Evolutionary conservation across 2,329 filamentous ascomycete genomes (phyloP), one percentile per base, ranked within the genome.

Genomic region (Talaromyces sp.): DNA sequence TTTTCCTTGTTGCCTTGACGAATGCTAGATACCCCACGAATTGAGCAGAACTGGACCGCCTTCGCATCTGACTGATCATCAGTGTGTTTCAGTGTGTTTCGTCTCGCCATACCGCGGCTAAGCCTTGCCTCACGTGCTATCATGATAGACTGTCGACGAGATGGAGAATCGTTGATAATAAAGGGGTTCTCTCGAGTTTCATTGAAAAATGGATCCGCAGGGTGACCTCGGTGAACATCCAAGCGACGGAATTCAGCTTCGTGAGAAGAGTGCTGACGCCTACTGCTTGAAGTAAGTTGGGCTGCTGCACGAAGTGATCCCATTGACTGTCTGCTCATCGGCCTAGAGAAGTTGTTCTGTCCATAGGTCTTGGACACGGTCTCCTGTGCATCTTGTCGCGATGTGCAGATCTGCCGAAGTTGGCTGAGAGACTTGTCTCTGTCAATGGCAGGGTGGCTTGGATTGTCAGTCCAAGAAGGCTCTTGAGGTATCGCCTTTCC

Each of bases 301-400:
- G 52, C n/a, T 19, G 39, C 17, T 21, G 15, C 39, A 39, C 17
- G 55, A 37, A 59, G 41, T 33, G 43, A 61, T 63, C 33, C 59
- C 59, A 67, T 72, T 1, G 71, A 71, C 35, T 70, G 65, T 31
- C 69, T 69, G 58, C 66, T 67, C 48, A 74, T 70, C 0, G 72
- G 72, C 15, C 72, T 68, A 7, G 72, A 74, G 57, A 73, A 75
- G 43, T 74, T 75, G 58, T 60, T 71, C 15, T 58, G 65, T 17
- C 62, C 56, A 4, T 59, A 48, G 1, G 40, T 6, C 21, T 37
- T 63, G 15, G 40, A 28, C n/a, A 58, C 56, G 10, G 40, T 37
- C 3, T 40, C 36, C 5, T 53, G 31, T 33, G 39, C 28, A 10
- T 39, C 25, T 17, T 53, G 31, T 5, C 17, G 56, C 11, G 48